Conservation (phyloP, 257 asterid genomes). For the Salvia miltiorrhiza region DNA sequence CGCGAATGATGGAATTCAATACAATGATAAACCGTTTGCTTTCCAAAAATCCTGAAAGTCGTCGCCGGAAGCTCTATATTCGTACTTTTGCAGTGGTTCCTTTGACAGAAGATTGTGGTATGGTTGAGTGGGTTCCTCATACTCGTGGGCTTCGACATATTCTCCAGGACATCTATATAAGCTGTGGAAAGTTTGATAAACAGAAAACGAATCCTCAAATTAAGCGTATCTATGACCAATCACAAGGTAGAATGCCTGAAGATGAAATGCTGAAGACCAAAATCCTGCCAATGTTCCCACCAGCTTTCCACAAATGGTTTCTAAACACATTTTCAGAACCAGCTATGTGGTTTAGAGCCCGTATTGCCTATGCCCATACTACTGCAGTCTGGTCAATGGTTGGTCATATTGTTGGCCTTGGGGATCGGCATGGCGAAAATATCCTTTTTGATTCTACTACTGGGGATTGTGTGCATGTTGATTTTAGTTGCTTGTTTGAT, state of each 20-base stretch:
- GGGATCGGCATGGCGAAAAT: conserved; percentile 98
- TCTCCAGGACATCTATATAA: conserved; percentile 88
- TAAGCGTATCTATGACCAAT: conserved; percentile 89
- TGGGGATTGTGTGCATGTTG: conserved; percentile 98
- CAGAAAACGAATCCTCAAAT: conserved; percentile 89
- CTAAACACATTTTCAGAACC: conserved; percentile 93
- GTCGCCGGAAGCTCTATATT: conserved; percentile 90
- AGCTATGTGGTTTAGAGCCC: conserved; percentile 98
- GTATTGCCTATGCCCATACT: conserved; percentile 89
- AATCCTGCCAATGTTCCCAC: conserved; percentile 95
- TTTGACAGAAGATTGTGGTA: conserved; percentile 95
- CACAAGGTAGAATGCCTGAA: conserved; percentile 76
- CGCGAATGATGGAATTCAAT: conserved; percentile 99
- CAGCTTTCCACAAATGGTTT: conserved; percentile 93
- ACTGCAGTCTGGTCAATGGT: conserved; percentile 99
- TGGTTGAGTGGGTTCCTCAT: conserved; percentile 99
- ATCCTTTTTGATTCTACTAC: conserved; percentile 95
- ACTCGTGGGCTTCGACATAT: conserved; percentile 93
- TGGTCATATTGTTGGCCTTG: conserved; percentile 99
- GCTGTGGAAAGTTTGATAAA: conserved; percentile 87
- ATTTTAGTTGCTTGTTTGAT: conserved; percentile 97
- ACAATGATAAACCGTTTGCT: conserved; percentile 92
- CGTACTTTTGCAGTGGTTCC: conserved; percentile 98
- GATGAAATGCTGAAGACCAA: conserved; percentile 82
- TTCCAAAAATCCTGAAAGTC: conserved; percentile 86